These are phyloP conservation scores for Zanthoxylum bungeanum DNA, from an alignment of 345 rosid genomes.

Conservation along the genomic window DNA sequence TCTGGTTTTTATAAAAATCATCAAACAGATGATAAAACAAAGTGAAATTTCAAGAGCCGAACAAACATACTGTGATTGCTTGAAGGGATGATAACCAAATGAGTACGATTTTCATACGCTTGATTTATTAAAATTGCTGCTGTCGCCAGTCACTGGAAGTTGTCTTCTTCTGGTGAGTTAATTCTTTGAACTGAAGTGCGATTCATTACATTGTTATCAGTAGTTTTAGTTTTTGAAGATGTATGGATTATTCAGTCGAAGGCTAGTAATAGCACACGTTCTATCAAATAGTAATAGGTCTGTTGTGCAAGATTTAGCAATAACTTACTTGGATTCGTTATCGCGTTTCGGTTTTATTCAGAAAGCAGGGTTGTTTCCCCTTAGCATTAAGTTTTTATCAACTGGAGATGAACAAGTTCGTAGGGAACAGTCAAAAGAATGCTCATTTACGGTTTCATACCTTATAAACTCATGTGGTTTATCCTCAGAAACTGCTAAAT, in stretches of 20 bases:
- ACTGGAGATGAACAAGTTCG: background rate
- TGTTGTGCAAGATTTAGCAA: background rate
- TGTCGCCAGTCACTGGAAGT: too few relatives aligned
- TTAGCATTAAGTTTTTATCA: background rate
- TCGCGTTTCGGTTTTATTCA: background rate
- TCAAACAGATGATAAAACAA: too few relatives aligned
- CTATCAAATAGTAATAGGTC: background rate
- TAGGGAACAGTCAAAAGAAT: background rate
- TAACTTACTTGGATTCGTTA: background rate
- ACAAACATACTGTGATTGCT: too few relatives aligned
- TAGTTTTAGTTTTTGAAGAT: background rate
- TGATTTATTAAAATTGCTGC: too few relatives aligned
- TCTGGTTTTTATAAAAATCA: too few relatives aligned
- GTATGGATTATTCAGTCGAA: conserved; percentile 2
- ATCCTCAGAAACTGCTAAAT: conserved; percentile 12
- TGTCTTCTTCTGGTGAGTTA: background rate
- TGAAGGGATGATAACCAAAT: too few relatives aligned
- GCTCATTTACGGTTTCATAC: conserved; percentile 3
- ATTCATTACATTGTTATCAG: background rate
- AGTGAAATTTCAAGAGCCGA: too few relatives aligned
- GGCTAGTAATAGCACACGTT: background rate
- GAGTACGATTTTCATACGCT: too few relatives aligned
- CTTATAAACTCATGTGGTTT: conserved; percentile 14
- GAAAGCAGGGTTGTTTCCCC: background rate
- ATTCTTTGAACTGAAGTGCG: background rate